A percentile compares a stretch with the other conserved stretches of the same genome.
Conservation (phyloP, 768 basidiomycete species). For the Suillus subalutaceus region DNA sequence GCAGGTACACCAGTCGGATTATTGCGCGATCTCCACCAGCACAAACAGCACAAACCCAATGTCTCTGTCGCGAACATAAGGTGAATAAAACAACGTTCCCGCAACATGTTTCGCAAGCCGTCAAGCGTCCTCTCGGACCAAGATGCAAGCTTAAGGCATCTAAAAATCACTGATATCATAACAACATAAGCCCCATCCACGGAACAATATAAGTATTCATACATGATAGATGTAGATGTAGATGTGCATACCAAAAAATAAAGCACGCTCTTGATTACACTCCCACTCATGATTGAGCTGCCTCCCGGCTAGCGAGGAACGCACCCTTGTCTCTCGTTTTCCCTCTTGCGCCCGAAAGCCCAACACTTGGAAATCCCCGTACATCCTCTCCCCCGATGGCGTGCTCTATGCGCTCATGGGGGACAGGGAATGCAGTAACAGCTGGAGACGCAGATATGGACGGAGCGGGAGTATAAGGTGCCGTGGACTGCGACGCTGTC, state of each 20-base stretch:
- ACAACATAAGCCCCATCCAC: background rate
- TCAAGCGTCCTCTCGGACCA: background rate
- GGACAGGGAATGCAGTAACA: slow-evolving; percentile 26
- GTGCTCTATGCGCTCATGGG: slow-evolving; percentile 38
- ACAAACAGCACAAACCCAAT: background rate
- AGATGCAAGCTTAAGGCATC: background rate
- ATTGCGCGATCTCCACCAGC: background rate
- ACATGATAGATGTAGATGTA: slow-evolving; percentile 3
- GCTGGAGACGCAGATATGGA: slow-evolving; percentile 33
- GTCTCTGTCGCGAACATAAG: background rate
- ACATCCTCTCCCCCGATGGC: slow-evolving; percentile 31
- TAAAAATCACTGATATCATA: background rate
- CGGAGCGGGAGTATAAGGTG: slow-evolving; percentile 45
- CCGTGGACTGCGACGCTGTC: slow-evolving; percentile 48
- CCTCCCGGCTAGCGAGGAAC: slow-evolving; percentile 43
- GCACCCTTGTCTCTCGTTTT: slow-evolving; percentile 42
- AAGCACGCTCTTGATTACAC: background rate
- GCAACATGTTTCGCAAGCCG: background rate
- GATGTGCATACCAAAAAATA: slow-evolving; percentile 6
- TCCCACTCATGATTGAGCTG: slow-evolving; percentile 17
- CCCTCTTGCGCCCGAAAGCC: slow-evolving; percentile 37
- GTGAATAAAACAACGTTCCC: background rate
- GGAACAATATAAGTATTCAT: background rate
- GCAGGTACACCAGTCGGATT: background rate
- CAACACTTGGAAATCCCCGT: slow-evolving; percentile 40